Evolutionary conservation across 768 basidiomycete genomes (phyloP).

Genomic region (Rossbeevera mucosa): DNA sequence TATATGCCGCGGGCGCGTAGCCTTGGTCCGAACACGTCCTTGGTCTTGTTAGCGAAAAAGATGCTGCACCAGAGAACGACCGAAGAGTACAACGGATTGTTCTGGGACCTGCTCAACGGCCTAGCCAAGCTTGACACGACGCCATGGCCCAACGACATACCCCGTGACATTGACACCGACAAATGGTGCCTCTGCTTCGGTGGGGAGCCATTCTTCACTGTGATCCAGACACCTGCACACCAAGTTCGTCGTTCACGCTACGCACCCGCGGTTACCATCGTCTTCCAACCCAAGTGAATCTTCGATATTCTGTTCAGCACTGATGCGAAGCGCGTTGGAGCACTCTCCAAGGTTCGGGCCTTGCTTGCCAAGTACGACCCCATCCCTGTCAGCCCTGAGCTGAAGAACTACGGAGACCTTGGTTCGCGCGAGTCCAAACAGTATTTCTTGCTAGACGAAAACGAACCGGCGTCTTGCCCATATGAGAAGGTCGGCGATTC

Average conservation of each 20-base stretch:
- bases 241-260: constrained; percentile 20
- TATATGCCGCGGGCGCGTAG: constrained; percentile 14
- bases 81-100: constrained; percentile 16
- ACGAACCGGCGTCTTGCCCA: constrained; percentile 14
- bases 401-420: constrained; percentile 20
- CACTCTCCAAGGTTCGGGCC: constrained; percentile 13
- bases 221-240: constrained; percentile 19
- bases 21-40: constrained; percentile 19
- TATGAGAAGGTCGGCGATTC: constrained; percentile 8
- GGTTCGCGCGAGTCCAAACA: constrained; percentile 21
- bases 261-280: constrained; percentile 16
- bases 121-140: constrained; percentile 14
- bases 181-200: constrained; percentile 20
- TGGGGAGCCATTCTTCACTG: constrained; percentile 18
- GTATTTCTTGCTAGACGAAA: constrained; percentile 21
- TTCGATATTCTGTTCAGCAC: constrained; percentile 21
- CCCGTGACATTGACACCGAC: constrained; percentile 19
- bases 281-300: constrained; percentile 24
- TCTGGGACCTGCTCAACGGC: constrained; percentile 20
- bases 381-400: constrained; percentile 41
- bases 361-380: constrained; percentile 18
- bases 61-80: constrained; percentile 3
- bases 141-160: constrained; percentile 11
- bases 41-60: constrained; percentile 18
- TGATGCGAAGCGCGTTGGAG: constrained; percentile 15